Evolutionary conservation across 495 filamentous ascomycete species (phyloP).

Genomic region (Acidiella bohemica): DNA sequence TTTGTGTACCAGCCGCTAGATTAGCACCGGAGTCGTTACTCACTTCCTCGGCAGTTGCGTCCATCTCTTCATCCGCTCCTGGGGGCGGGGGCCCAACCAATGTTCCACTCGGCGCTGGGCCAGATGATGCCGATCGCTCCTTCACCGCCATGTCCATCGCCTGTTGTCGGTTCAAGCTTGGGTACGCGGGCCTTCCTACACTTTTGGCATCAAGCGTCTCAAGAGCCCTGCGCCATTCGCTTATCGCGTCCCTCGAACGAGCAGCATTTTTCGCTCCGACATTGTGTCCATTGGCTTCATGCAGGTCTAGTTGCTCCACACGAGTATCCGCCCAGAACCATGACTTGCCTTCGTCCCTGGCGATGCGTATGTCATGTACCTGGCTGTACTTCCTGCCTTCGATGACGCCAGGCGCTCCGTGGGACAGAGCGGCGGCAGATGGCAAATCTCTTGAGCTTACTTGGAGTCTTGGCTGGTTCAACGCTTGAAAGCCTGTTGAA

Average conservation of each 20-base stretch:
- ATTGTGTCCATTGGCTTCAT: constrained; percentile 36
- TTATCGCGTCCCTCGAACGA: constrained; percentile 1
- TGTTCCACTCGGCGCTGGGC: constrained; percentile 2
- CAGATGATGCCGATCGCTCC: constrained; percentile 3
- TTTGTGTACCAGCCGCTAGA: background rate
- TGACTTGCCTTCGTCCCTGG: constrained; percentile 21
- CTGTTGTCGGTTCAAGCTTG: too few relatives aligned
- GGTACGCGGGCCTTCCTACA: too few relatives aligned
- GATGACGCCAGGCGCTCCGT: constrained; percentile 24
- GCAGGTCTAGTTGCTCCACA: constrained; percentile 40
- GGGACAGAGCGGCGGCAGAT: constrained; percentile 14
- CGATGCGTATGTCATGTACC: constrained; percentile 35
- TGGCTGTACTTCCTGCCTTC: constrained; percentile 34
- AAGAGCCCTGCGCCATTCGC: constrained; percentile 7
- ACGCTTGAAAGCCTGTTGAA: constrained; percentile 7
- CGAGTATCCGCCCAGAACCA: constrained; percentile 48
- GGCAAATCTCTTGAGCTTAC: background rate
- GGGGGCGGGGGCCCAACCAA: background rate
- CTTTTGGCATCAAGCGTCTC: constrained; percentile 11
- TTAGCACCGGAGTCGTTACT: background rate
- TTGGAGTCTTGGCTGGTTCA: constrained; percentile 9
- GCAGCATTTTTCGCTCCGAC: constrained; percentile 9
- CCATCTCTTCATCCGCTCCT: constrained; percentile 1
- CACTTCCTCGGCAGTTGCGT: background rate
- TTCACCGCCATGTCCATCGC: constrained; percentile 10